These are phyloP conservation scores for Sicyos edulis DNA, from an alignment of 306 rosid genomes.

Conservation along the genomic window DNA sequence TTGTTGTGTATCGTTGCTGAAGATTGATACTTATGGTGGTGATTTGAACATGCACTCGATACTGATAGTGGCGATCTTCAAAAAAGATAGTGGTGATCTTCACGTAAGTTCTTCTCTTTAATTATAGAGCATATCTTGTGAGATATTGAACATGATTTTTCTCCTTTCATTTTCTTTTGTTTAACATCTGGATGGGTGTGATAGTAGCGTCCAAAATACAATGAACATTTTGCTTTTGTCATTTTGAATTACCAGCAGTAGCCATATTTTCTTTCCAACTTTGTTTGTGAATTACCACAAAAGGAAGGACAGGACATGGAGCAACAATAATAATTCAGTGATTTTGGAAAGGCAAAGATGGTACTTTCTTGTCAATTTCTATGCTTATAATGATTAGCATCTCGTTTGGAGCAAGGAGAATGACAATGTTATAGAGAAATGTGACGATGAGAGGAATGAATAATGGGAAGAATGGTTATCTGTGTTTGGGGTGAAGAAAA, in stretches of 20 bases:
- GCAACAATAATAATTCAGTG: neutral
- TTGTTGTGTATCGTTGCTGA: slow-evolving; percentile 1
- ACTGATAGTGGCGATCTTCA: neutral
- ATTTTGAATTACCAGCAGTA: too few species aligned
- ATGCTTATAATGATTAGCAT: neutral
- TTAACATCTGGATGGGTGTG: neutral
- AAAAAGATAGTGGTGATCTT: neutral
- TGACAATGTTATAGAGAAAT: too few species aligned
- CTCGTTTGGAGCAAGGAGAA: neutral
- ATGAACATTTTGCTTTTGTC: slow-evolving; percentile 3
- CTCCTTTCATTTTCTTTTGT: neutral
- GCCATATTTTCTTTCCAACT: too few species aligned
- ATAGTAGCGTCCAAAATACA: neutral
- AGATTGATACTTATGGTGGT: neutral
- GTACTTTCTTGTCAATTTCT: neutral
- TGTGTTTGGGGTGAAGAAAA: too few species aligned
- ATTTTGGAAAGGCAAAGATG: neutral
- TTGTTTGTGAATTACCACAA: neutral
- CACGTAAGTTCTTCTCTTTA: slow-evolving; percentile 10
- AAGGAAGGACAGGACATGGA: slow-evolving; percentile 9
- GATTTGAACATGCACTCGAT: neutral
- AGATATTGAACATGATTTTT: neutral
- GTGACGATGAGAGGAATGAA: too few species aligned
- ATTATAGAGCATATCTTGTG: neutral
- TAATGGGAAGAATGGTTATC: too few species aligned